A percentile compares a stretch with the other conserved stretches of the same genome.
These are phyloP conservation scores for Boletellus emodensis DNA, from an alignment of 768 basidiomycete genomes.

Conservation along the genomic window DNA sequence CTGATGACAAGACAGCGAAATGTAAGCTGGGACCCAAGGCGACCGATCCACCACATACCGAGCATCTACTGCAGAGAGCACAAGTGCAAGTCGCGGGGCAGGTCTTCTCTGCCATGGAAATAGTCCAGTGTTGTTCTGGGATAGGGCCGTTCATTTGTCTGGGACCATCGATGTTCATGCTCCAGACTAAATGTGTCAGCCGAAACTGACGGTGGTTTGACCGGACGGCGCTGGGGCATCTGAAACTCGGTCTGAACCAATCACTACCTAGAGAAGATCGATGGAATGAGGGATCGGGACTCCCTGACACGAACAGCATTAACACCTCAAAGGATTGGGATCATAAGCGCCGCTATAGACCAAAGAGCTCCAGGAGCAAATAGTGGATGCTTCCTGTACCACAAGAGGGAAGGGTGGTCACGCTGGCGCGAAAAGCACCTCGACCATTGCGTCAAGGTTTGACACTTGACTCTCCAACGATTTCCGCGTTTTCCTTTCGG, in stretches of 20 bases:
- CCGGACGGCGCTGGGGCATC: neutral
- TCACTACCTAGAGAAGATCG: neutral
- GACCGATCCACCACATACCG: conserved; percentile 2
- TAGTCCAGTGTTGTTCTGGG: conserved; percentile 11
- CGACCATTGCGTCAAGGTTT: too few species aligned
- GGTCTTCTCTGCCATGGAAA: conserved; percentile 7
- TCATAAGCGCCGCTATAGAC: too few species aligned
- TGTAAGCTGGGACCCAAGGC: neutral
- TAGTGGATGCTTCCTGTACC: too few species aligned
- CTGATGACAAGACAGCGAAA: conserved; percentile 6
- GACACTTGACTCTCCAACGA: too few species aligned
- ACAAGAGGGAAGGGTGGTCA: too few species aligned
- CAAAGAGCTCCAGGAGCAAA: too few species aligned
- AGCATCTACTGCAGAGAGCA: conserved; percentile 1
- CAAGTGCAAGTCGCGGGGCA: conserved; percentile 13
- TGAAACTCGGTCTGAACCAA: conserved; percentile 5
- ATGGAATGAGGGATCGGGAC: too few species aligned
- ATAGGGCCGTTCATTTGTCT: neutral
- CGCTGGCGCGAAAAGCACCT: too few species aligned
- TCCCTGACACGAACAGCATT: too few species aligned
- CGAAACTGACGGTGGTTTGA: neutral
- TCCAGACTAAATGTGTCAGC: neutral
- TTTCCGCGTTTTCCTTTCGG: too few species aligned
- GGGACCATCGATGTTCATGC: neutral
- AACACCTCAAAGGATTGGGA: too few species aligned